Percentiles rank a stretch among this genome's conserved stretches.
Conservation (phyloP, 257 asterid genomes). For the Nemophila menziesii region DNA sequence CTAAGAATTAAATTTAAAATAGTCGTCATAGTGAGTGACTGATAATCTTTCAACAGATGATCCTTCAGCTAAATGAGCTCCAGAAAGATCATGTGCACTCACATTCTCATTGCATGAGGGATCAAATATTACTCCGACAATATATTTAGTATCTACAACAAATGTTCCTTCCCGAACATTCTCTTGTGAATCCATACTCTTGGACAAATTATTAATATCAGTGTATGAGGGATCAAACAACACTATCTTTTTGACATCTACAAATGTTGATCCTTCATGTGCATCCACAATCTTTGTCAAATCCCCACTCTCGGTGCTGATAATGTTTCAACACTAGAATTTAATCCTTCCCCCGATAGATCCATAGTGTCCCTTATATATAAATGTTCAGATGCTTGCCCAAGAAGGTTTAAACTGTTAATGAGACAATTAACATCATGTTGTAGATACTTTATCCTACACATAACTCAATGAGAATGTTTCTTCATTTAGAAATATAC, state of each 20-base stretch:
- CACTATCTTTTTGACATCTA: too few relatives aligned
- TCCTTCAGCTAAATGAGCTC: neutral
- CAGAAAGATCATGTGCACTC: neutral
- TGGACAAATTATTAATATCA: neutral
- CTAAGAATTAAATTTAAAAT: too few relatives aligned
- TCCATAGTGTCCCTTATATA: neutral
- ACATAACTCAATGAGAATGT: conserved; percentile 33
- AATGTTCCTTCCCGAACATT: neutral
- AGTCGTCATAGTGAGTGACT: too few relatives aligned
- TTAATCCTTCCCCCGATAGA: neutral
- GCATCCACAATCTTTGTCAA: neutral
- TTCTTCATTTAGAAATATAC: conserved; percentile 13
- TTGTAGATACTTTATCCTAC: conserved; percentile 26
- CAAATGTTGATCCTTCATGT: neutral
- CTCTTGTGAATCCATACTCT: neutral
- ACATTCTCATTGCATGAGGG: neutral
- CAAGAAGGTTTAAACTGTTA: conserved; percentile 7
- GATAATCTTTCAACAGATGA: neutral
- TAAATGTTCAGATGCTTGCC: conserved; percentile 5
- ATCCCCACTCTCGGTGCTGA: conserved; percentile 1
- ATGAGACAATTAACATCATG: conserved; percentile 21
- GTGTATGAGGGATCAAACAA: neutral
- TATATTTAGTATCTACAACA: too few relatives aligned
- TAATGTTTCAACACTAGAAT: neutral
- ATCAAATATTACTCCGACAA: neutral